Evolutionary conservation across 305 asterid species (phyloP).

Genomic region (Fraxinus ornus): DNA sequence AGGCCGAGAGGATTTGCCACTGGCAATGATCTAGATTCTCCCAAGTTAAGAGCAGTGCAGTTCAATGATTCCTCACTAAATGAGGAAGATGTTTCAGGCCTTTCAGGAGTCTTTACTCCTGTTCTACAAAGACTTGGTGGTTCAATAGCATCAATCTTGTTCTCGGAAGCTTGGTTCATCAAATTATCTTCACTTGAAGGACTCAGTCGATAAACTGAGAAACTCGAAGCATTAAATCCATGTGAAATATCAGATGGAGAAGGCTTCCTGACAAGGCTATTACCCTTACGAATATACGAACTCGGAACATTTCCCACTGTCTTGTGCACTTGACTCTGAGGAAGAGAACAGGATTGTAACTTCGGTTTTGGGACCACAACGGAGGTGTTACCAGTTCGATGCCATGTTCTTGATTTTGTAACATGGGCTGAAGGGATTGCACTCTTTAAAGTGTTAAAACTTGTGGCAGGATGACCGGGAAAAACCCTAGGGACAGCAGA

Average conservation of each 20-base stretch:
- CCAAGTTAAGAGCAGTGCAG: constrained; percentile 29
- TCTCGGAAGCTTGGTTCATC: constrained; percentile 38
- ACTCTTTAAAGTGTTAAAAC: constrained; percentile 36
- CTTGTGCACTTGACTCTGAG: constrained; percentile 38
- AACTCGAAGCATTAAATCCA: constrained; percentile 40
- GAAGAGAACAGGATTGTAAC: constrained; percentile 34
- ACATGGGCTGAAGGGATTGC: constrained; percentile 36
- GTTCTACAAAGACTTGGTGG: constrained; percentile 31
- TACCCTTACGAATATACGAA: constrained; percentile 80
- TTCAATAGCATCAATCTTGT: constrained; percentile 31
- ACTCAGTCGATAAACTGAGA: constrained; percentile 36
- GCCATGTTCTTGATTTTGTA: constrained; percentile 82
- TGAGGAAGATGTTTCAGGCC: constrained; percentile 35
- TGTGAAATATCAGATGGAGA: constrained; percentile 39
- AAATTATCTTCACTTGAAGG: constrained; percentile 31
- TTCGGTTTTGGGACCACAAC: constrained; percentile 41
- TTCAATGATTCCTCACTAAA: constrained; percentile 30
- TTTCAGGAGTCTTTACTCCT: constrained; percentile 38
- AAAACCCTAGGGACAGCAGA: constrained; percentile 41
- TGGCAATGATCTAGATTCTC: constrained; percentile 27
- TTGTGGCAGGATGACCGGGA: constrained; percentile 38
- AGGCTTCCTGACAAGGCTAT: constrained; percentile 75
- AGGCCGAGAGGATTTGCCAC: constrained; percentile 34
- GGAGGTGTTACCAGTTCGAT: constrained; percentile 48
- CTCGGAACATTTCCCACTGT: constrained; percentile 30